These are phyloP conservation scores for Metschnikowia borealis DNA, from an alignment of 805 yeast genomes.

Conservation along the genomic window DNA sequence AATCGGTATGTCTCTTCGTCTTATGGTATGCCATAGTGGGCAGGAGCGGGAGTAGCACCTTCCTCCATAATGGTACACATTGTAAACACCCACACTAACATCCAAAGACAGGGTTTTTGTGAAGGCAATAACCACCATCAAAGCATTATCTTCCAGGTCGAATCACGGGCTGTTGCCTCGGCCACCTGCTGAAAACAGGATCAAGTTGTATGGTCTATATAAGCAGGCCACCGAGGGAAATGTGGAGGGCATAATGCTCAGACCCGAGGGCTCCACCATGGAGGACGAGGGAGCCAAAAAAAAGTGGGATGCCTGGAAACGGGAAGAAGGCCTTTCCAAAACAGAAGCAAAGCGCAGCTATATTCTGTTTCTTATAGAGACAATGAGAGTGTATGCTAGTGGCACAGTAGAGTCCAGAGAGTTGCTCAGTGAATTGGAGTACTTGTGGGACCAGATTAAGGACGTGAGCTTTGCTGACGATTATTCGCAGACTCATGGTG, in stretches of 20 bases:
- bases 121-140: constrained; percentile 76
- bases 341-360: constrained; percentile 74
- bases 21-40: neutral
- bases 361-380: constrained; percentile 62
- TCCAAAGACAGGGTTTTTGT: constrained; percentile 67
- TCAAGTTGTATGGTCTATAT: constrained; percentile 72
- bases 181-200: constrained; percentile 70
- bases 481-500: neutral
- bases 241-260: constrained; percentile 60
- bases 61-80: neutral
- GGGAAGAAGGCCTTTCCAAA: constrained; percentile 61
- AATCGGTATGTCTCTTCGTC: constrained; percentile 31
- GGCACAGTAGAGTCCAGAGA: constrained; percentile 66
- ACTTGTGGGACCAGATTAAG: constrained; percentile 69
- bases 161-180: constrained; percentile 63
- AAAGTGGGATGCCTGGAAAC: constrained; percentile 86
- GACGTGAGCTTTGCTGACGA: constrained; percentile 38
- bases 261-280: constrained; percentile 57
- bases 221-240: constrained; percentile 90
- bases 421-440: constrained; percentile 62
- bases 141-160: constrained; percentile 63
- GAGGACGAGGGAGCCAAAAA: constrained; percentile 66
- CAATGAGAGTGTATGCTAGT: constrained; percentile 67
- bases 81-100: constrained; percentile 17
- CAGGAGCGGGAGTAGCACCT: neutral